Evolutionary conservation across 371 early-diverging fungal genomes (phyloP).

Genomic region (Mucor piriformis): DNA sequence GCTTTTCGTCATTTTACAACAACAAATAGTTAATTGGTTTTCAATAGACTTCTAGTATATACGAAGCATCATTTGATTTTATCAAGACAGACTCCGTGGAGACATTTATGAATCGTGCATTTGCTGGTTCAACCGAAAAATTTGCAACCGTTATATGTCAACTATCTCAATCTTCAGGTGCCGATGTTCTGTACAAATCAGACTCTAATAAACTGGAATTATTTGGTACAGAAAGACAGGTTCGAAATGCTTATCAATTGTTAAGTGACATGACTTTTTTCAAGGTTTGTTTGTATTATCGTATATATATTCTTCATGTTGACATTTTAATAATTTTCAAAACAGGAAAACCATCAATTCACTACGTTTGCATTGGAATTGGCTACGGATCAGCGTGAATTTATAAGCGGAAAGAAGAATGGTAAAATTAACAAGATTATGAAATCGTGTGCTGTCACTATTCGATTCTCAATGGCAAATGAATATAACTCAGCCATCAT

Average conservation of each 20-base stretch:
- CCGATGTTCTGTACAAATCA: conserved; percentile 55
- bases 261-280: conserved; percentile 50
- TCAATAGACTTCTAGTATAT: conserved; percentile 54
- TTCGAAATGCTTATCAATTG: conserved; percentile 58
- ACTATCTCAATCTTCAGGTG: conserved; percentile 58
- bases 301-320: background rate
- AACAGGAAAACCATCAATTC: conserved; percentile 4
- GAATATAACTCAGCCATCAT: conserved; percentile 79
- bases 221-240: conserved; percentile 62
- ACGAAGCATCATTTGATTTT: conserved; percentile 61
- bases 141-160: conserved; percentile 45
- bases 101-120: conserved; percentile 22
- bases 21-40: background rate
- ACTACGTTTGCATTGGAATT: conserved; percentile 64
- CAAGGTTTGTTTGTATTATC: conserved; percentile 18
- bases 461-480: conserved; percentile 59
- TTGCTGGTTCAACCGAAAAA: conserved; percentile 34
- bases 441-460: conserved; percentile 66
- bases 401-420: conserved; percentile 93
- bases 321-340: background rate
- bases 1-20: background rate
- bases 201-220: conserved; percentile 58
- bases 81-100: conserved; percentile 39
- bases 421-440: conserved; percentile 92
- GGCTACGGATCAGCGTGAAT: conserved; percentile 84